Conservation (phyloP, 495 filamentous ascomycete genomes). For the Staphylotrichum longicolle region DNA sequence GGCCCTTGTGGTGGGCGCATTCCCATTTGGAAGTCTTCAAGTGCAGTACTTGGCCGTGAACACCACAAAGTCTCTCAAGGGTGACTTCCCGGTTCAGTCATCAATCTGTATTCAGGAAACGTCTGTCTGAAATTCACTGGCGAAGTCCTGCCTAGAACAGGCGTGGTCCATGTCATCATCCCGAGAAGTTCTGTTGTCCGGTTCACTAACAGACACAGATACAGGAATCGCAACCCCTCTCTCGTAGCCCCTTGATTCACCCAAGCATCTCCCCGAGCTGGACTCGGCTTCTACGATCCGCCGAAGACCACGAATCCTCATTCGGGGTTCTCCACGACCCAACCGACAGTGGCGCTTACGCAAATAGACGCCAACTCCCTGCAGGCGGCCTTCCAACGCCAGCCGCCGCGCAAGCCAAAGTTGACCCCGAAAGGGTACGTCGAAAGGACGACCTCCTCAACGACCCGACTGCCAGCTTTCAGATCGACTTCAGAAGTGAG, state of each 20-base stretch:
- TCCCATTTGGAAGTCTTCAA: background rate
- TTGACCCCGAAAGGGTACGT: conserved; percentile 9
- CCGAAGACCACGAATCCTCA: conserved; percentile 17
- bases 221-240: conserved; percentile 14
- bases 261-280: conserved; percentile 25
- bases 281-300: conserved; percentile 8
- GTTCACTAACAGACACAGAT: conserved; percentile 9
- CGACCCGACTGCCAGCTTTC: conserved; percentile 33
- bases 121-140: too few species aligned
- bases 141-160: too few species aligned
- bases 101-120: too few species aligned
- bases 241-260: conserved; percentile 12
- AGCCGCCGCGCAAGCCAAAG: background rate
- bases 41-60: background rate
- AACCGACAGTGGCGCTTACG: conserved; percentile 25
- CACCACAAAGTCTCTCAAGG: background rate
- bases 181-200: background rate
- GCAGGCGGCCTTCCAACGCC: conserved; percentile 1
- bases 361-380: conserved; percentile 15
- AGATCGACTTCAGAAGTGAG: conserved; percentile 46
- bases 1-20: background rate
- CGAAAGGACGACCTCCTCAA: conserved; percentile 26
- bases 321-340: conserved; percentile 18
- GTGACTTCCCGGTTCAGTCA: too few species aligned
- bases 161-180: too few species aligned